Percentiles rank a stretch among this genome's conserved stretches.
Conservation (phyloP, 345 rosid species). For the Pugionium dolabratum region DNA sequence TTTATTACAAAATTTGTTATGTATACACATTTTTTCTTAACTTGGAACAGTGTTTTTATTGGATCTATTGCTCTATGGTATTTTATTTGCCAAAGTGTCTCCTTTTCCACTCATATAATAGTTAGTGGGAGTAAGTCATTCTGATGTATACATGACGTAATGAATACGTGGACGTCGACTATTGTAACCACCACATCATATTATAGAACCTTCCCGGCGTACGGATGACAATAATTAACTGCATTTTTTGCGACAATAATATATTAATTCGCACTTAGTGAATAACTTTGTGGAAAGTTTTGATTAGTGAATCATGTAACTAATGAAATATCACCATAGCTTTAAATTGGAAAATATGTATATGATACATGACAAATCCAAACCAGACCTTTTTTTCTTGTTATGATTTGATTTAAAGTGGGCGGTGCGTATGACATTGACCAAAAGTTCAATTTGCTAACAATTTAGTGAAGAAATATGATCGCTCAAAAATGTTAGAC, state of each 20-base stretch:
- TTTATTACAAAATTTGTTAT: too few species aligned
- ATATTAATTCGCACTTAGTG: slow-evolving; percentile 10
- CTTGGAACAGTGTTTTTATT: too few species aligned
- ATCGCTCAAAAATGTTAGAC: too few species aligned
- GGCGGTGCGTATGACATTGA: slow-evolving; percentile 3
- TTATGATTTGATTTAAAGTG: too few species aligned
- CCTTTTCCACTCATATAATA: too few species aligned
- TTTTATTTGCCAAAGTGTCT: background rate
- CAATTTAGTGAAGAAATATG: slow-evolving; percentile 1
- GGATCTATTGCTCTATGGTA: too few species aligned
- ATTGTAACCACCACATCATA: slow-evolving; percentile 7
- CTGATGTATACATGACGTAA: slow-evolving; percentile 36
- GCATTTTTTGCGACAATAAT: slow-evolving; percentile 17
- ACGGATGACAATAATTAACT: slow-evolving; percentile 29
- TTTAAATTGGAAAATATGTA: slow-evolving; percentile 4
- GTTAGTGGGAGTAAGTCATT: background rate
- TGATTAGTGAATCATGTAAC: background rate
- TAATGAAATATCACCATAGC: slow-evolving; percentile 4
- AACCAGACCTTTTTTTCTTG: too few species aligned
- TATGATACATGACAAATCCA: background rate
- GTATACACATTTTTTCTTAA: too few species aligned
- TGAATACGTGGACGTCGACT: slow-evolving; percentile 26
- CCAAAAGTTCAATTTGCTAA: background rate
- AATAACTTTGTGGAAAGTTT: background rate
- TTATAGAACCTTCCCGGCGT: slow-evolving; percentile 37